Conservation (phyloP, 75 land plant species). For the Chamaecyparis obtusa region DNA sequence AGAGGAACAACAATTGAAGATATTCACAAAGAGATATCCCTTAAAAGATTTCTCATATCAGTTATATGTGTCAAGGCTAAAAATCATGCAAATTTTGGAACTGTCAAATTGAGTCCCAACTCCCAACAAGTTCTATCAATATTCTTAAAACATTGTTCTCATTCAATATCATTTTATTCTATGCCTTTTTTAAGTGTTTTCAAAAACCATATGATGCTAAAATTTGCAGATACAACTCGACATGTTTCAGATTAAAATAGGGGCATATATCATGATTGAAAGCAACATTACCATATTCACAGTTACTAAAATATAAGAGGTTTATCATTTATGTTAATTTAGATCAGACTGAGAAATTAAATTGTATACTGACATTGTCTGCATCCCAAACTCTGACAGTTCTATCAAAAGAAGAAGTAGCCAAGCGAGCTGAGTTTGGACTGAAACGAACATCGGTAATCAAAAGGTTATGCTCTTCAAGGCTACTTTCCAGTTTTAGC, state of each 20-base stretch:
- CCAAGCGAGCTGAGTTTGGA: slow-evolving; percentile 77
- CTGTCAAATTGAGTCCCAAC: too few relatives aligned
- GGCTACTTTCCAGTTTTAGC: slow-evolving; percentile 52
- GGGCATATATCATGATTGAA: not conserved
- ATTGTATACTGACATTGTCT: slow-evolving; percentile 66
- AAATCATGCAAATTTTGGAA: too few relatives aligned
- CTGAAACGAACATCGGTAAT: slow-evolving; percentile 95
- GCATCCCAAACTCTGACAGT: slow-evolving; percentile 96
- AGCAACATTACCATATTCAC: not conserved
- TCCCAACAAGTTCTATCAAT: not conserved
- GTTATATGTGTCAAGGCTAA: too few relatives aligned
- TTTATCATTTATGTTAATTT: not conserved
- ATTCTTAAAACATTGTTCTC: not conserved
- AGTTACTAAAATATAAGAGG: not conserved
- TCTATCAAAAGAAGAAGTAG: slow-evolving; percentile 89
- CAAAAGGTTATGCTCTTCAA: slow-evolving; percentile 74
- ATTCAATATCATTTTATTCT: not conserved
- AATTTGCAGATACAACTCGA: not conserved
- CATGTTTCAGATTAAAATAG: not conserved
- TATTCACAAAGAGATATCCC: too few relatives aligned
- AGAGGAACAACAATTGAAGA: too few relatives aligned
- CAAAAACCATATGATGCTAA: not conserved
- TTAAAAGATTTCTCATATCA: too few relatives aligned
- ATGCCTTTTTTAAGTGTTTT: not conserved
- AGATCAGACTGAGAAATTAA: not conserved